Evolutionary conservation across 2,329 filamentous ascomycete genomes (phyloP).

Genomic region (Bipolaris zeicola): DNA sequence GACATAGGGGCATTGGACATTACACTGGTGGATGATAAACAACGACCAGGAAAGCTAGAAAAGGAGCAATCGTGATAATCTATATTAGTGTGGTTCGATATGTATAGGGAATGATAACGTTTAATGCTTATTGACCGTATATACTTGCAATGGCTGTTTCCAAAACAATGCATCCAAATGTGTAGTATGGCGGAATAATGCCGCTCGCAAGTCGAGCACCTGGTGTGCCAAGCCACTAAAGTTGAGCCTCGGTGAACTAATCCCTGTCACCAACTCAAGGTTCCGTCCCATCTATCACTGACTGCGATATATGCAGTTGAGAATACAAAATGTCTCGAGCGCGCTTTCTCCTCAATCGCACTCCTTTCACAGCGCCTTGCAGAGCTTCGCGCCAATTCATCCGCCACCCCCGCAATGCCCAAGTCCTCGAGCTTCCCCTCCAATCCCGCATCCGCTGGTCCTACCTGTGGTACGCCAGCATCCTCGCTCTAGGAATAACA

Average conservation of each 20-base stretch:
- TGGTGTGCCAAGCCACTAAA: constrained; percentile 29
- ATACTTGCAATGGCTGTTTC: background rate
- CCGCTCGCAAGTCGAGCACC: background rate
- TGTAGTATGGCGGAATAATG: background rate
- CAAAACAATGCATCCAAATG: background rate
- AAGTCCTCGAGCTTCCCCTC: constrained; percentile 17
- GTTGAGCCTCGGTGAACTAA: constrained; percentile 31
- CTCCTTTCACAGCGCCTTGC: constrained; percentile 6
- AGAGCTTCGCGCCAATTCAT: constrained; percentile 3
- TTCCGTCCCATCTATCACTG: background rate
- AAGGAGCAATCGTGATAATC: background rate
- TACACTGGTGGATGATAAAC: constrained; percentile 27
- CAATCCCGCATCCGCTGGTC: constrained; percentile 35
- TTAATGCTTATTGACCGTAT: background rate
- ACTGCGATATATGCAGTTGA: constrained; percentile 7
- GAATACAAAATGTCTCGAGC: constrained; percentile 25
- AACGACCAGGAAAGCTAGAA: background rate
- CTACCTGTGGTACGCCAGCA: constrained; percentile 41
- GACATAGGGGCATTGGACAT: constrained; percentile 32
- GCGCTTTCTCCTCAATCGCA: constrained; percentile 20
- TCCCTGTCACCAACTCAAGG: background rate
- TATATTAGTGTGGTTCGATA: background rate
- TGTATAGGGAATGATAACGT: too few species aligned
- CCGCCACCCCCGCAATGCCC: constrained; percentile 8
- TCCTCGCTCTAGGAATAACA: constrained; percentile 32